Evolutionary conservation across 441 rosid genomes (phyloP), one percentile per base, ranked within the genome.

Genomic region (Jatropha multifida): DNA sequence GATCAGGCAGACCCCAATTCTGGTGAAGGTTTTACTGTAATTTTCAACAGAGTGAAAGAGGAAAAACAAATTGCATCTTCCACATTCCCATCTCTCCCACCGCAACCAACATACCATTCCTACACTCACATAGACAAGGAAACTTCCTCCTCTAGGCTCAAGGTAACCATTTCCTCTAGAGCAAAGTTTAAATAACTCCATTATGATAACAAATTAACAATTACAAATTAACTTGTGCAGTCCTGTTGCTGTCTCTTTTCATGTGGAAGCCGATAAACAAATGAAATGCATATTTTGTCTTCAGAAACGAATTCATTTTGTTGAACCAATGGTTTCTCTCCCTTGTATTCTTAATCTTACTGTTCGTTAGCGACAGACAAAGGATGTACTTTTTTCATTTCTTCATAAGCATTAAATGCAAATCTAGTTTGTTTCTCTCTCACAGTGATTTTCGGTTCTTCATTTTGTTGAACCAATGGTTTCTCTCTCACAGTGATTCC

Each of bases 1-100:
- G 88, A 89, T 66, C 88, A 87, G 68, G 64, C 66, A 13, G 93
- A 85, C 66, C 88, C 88, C 10, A 55, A 18, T 20, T 81, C 90
- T 18, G 87, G 87, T 26, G 88, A 81, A 65, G 79, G 87, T n/a
- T 87, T 80, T 73, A 82, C 88, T 5, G 82, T 76, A 54, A 81
- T 85, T 52, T 86, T 85, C 78, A 74, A 76, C 82, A 79, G 75
- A 61, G 87, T 82, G 80, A 84, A 86, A 79, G 84, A 83, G 74
- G 88, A 86, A 68, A 86, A 81, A 72, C 77, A 76, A 46, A 56
- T 26, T 69, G 58, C 81, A 42, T 59, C 84, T 7, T 23, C 86
- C 64, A 66, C 51, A 1, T 69, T 68, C 63, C 81, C 83, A 0
- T 12, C 79, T 4, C 32, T 61, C 37, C 76, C 81, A 18, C 37